Base-by-base conservation (phyloP, 176 grass and related monocot genomes). In the Cenchrus americanus region DNA sequence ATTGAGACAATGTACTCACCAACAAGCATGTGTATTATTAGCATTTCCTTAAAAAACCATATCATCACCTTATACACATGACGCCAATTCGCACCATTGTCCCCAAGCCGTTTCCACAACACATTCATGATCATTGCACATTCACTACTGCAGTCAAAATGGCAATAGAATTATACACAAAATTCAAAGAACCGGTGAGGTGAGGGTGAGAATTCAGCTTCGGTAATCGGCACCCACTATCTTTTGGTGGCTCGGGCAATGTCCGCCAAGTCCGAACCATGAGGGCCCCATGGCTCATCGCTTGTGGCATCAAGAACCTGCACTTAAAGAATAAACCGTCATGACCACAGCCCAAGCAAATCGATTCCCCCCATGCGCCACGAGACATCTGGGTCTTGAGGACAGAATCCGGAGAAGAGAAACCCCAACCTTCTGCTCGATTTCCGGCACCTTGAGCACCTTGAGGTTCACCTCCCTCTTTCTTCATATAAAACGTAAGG, bases 401-500 rank as follows among this genome's bases (percentile, higher is more conserved):
- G n/a, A 21, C 14, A 57, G 66, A 79, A 52, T 66, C 18, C 17
- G 10, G 14, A 66, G 34, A 46, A 24, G 44, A 50, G 62, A 53
- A 85, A 8, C 14, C 6, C 22, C 42, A 62, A 91, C 95, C 92
- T 97, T 94, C 79, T 97, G 92, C 71, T 97, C 92, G 69, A 97
- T 93, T 77, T 88, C 92, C 17, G 90, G 92, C n/a, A 97, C 95
- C 68, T 91, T 93, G 52, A 94, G 84, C 32, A 97, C 90, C 71
- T 91, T 94, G 52, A 92, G 88, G 80, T 97, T 97, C 47, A 97
- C 88, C 82, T 91, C 95, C 62, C 95, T 84, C 88, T 93, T 97
- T 87, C 95, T 97, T 79, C 44, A 23, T 24, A 73, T 15, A 49
- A 73, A 54, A 54, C 1, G 19, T 7, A 27, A 70, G 24, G 51